Percentiles rank a stretch among this genome's conserved stretches.
These are phyloP conservation scores for Sporisorium exsertum DNA, from an alignment of 1,284 basidiomycete genomes.

Conservation along the genomic window DNA sequence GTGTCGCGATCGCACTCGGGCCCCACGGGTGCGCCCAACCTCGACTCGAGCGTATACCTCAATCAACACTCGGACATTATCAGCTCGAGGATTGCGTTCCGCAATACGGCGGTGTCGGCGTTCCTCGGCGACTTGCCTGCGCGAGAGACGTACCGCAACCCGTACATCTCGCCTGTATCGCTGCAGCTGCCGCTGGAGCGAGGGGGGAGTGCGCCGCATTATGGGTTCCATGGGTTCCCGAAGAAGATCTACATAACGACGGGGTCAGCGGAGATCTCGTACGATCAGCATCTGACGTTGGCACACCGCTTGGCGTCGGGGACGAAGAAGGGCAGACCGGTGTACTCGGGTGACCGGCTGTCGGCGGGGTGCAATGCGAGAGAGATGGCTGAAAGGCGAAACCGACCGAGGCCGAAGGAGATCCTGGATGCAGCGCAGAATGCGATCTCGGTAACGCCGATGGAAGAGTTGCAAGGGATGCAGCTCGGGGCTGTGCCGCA, in stretches of 20 bases:
- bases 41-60: conserved; percentile 44
- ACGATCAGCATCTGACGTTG: conserved; percentile 65
- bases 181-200: conserved; percentile 54
- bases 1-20: conserved; percentile 65
- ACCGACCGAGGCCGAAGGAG: conserved; percentile 51
- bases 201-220: conserved; percentile 52
- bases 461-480: conserved; percentile 13
- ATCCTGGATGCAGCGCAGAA: conserved; percentile 24
- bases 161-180: conserved; percentile 63
- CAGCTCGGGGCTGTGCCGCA: neutral
- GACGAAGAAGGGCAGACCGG: conserved; percentile 43
- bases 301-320: conserved; percentile 62
- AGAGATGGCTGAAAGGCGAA: conserved; percentile 48
- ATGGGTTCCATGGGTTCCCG: conserved; percentile 63
- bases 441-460: conserved; percentile 13
- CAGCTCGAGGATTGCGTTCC: conserved; percentile 52
- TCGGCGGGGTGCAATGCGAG: conserved; percentile 36
- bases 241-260: conserved; percentile 55
- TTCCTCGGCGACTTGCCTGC: conserved; percentile 62
- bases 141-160: conserved; percentile 62
- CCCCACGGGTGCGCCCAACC: conserved; percentile 57
- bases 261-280: conserved; percentile 60
- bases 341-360: conserved; percentile 51
- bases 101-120: conserved; percentile 63
- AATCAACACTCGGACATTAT: conserved; percentile 64